These are phyloP conservation scores for Pholiota microspora DNA, from an alignment of 768 basidiomycete genomes.

Conservation along the genomic window DNA sequence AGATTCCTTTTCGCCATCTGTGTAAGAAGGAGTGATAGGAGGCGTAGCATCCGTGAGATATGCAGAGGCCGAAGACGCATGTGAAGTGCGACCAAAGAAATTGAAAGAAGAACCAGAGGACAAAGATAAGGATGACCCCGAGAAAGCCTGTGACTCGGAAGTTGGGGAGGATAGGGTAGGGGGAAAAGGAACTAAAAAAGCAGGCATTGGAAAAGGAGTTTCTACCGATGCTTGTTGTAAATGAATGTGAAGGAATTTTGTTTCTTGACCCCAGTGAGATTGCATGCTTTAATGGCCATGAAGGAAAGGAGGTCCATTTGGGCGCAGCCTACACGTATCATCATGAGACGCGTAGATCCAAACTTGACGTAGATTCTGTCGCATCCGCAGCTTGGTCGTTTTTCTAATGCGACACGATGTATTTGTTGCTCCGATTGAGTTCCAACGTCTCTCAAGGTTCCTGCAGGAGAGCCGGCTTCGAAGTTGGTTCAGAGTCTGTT, in stretches of 20 bases:
- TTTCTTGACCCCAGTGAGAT: not conserved
- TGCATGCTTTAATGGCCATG: not conserved
- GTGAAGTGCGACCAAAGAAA: conserved; percentile 14
- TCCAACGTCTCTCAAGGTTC: too few species aligned
- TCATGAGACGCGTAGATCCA: too few species aligned
- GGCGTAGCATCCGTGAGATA: conserved; percentile 21
- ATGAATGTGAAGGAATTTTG: not conserved
- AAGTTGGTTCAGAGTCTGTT: too few species aligned
- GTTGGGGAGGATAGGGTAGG: conserved; percentile 14
- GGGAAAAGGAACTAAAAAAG: conserved; percentile 9
- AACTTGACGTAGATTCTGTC: too few species aligned
- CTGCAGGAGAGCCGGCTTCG: too few species aligned
- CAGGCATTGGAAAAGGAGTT: not conserved
- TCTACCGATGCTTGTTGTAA: not conserved
- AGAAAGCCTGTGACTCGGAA: conserved; percentile 20
- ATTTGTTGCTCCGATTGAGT: too few species aligned
- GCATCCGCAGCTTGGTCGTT: too few species aligned
- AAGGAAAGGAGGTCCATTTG: not conserved
- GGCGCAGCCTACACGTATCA: not conserved
- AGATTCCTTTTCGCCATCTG: conserved; percentile 2
- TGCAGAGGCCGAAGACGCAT: conserved; percentile 17
- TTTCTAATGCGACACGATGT: too few species aligned
- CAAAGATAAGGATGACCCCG: conserved; percentile 18
- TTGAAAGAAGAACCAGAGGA: conserved; percentile 14
- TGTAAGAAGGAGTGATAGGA: conserved; percentile 18